These are phyloP conservation scores for Xylaria sp. DNA, from an alignment of 2,329 filamentous ascomycete species.

Conservation along the genomic window DNA sequence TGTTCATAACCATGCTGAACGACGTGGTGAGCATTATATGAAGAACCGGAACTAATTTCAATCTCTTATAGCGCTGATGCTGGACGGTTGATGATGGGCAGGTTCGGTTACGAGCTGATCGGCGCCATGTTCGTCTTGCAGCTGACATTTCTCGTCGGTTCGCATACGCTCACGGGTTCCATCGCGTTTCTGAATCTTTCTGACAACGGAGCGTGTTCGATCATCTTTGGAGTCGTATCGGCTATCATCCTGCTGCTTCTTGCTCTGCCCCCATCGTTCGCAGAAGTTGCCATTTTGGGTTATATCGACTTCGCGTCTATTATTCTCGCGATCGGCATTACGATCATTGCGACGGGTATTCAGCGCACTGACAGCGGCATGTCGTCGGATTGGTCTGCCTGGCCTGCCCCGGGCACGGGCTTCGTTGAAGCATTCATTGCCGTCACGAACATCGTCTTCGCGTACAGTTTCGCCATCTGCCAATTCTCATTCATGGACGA, in stretches of 20 bases:
- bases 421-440: slow-evolving; percentile 62
- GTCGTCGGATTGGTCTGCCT: slow-evolving; percentile 48
- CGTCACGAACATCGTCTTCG: slow-evolving; percentile 70
- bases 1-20: neutral
- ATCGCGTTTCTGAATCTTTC: slow-evolving; percentile 70
- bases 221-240: slow-evolving; percentile 67
- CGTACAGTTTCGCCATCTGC: slow-evolving; percentile 60
- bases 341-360: slow-evolving; percentile 67
- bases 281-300: slow-evolving; percentile 66
- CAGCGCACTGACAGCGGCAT: slow-evolving; percentile 37
- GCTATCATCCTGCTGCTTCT: slow-evolving; percentile 63
- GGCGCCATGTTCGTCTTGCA: slow-evolving; percentile 65
- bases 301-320: slow-evolving; percentile 69
- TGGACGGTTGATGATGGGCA: slow-evolving; percentile 64
- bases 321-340: slow-evolving; percentile 65
- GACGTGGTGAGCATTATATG: neutral
- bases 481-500: slow-evolving; percentile 53
- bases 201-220: slow-evolving; percentile 64
- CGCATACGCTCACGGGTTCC: slow-evolving; percentile 69
- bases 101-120: slow-evolving; percentile 63
- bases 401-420: slow-evolving; percentile 48
- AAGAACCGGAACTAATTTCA: slow-evolving; percentile 18
- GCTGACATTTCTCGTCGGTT: slow-evolving; percentile 71
- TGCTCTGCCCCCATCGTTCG: slow-evolving; percentile 66
- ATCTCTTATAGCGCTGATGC: slow-evolving; percentile 58